These are phyloP conservation scores for Plasmodium billcollinsi DNA, from an alignment of 169 alveolate genomes.

Conservation along the genomic window DNA sequence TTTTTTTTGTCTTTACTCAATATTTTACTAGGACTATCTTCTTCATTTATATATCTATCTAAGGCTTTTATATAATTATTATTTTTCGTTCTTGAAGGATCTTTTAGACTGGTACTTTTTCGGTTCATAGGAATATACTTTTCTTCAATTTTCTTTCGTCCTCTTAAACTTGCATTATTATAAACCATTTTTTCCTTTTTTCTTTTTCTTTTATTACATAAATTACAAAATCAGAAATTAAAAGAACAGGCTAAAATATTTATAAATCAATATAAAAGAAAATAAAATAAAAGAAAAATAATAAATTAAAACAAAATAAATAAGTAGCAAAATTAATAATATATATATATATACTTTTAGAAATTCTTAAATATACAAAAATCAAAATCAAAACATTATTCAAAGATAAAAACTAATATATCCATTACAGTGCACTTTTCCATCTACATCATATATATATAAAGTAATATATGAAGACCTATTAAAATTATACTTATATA, in stretches of 20 bases:
- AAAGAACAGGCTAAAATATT: neutral
- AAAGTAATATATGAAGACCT: no score
- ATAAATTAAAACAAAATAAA: neutral
- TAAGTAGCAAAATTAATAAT: neutral
- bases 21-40: neutral
- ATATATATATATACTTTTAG: neutral
- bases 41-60: neutral
- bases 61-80: neutral
- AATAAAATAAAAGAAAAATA: slow-evolving; percentile 4
- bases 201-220: neutral
- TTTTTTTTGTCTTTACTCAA: no score
- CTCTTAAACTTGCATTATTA: slow-evolving; percentile 12
- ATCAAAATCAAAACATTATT: neutral
- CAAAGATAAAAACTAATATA: no score
- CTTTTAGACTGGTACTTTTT: slow-evolving; percentile 16
- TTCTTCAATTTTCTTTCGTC: slow-evolving; percentile 14
- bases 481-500: no score
- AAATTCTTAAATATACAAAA: neutral
- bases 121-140: neutral
- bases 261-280: neutral
- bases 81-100: slow-evolving; percentile 8
- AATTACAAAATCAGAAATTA: neutral
- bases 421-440: no score
- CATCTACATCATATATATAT: no score
- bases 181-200: slow-evolving; percentile 16